phyloP scores from a whole-genome alignment of 139 green algal species.

The Diplosphaera chodatii region DNA sequence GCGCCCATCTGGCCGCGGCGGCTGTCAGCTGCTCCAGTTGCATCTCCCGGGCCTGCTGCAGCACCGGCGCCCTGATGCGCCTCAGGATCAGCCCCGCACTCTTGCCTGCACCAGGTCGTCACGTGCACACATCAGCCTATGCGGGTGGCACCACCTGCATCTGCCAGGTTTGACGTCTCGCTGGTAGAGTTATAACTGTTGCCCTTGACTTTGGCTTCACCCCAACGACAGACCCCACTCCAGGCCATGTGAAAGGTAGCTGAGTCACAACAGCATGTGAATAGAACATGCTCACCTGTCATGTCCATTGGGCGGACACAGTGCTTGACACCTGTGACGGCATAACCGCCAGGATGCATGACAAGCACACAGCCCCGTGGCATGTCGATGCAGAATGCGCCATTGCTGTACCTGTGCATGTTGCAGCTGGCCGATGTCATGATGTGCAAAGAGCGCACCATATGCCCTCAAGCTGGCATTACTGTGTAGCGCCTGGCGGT shows the following conservation, averaged over 20 bases:
- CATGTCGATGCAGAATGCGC: slow-evolving; percentile 65
- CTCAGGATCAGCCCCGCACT: slow-evolving; percentile 59
- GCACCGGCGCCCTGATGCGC: slow-evolving; percentile 32
- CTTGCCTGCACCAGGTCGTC: slow-evolving; percentile 31
- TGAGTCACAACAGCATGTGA: no score
- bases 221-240: no score
- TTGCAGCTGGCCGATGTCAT: background rate
- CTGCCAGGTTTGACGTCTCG: no score
- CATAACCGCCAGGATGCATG: slow-evolving; percentile 55
- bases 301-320: slow-evolving; percentile 66
- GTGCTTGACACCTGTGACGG: slow-evolving; percentile 64
- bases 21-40: slow-evolving; percentile 33
- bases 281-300: no score
- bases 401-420: slow-evolving; percentile 50
- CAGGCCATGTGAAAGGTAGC: no score
- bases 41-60: slow-evolving; percentile 24
- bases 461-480: no score
- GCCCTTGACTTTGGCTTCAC: no score
- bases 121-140: background rate
- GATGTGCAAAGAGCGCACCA: no score
- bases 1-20: slow-evolving; percentile 10
- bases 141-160: no score
- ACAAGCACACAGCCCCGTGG: slow-evolving; percentile 61
- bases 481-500: no score
- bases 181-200: no score